These are phyloP conservation scores for Tuber magnatum DNA, from an alignment of 495 filamentous ascomycete species.

Conservation along the genomic window DNA sequence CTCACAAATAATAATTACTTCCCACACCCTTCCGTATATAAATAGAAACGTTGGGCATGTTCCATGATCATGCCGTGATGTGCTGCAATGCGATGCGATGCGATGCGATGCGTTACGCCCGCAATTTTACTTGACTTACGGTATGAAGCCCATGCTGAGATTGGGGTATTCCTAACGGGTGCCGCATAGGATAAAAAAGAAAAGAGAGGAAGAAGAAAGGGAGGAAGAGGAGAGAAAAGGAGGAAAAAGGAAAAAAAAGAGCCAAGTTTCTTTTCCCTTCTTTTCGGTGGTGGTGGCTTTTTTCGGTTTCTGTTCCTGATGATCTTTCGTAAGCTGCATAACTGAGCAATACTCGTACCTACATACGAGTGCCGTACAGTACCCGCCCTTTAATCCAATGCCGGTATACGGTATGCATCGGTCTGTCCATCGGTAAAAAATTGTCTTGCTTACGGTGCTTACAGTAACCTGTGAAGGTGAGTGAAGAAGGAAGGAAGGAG, in stretches of 20 bases:
- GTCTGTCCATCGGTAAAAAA: neutral
- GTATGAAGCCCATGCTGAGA: neutral
- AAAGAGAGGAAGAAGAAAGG: too few species aligned
- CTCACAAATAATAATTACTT: neutral
- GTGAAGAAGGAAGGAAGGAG: neutral
- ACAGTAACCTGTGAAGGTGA: neutral
- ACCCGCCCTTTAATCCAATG: neutral
- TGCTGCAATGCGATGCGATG: neutral
- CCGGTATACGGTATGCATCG: too few species aligned
- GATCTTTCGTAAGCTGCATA: neutral
- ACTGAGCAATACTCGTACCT: neutral
- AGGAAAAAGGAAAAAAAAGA: neutral
- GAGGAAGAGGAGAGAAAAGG: too few species aligned
- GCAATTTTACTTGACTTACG: slow-evolving; percentile 1
- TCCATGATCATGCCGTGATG: slow-evolving; percentile 3
- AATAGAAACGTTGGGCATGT: neutral
- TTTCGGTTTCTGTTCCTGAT: neutral
- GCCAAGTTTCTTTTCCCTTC: neutral
- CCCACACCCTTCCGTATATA: neutral
- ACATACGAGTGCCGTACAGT: neutral
- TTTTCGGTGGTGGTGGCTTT: neutral
- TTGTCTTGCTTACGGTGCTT: neutral
- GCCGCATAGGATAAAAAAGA: too few species aligned
- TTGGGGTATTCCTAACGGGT: too few species aligned
- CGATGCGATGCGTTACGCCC: slow-evolving; percentile 1